Evolutionary conservation across 768 basidiomycete genomes (phyloP).

Genomic region (Boletus rubroflammeus): DNA sequence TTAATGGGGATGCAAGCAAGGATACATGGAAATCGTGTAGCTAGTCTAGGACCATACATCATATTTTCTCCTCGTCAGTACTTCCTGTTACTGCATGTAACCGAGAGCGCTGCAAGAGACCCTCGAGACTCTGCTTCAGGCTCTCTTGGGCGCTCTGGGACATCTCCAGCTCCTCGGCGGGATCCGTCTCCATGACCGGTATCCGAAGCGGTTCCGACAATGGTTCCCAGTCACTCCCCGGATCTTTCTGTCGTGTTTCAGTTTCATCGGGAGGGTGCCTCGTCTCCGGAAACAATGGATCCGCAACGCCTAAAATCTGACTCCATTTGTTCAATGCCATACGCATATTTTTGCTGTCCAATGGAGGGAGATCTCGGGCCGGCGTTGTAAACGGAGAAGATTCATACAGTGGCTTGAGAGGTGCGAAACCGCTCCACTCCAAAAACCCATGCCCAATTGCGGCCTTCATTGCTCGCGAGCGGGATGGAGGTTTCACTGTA

Average conservation of each 20-base stretch:
- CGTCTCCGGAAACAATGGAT: conserved; percentile 33
- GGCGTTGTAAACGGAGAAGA: conserved; percentile 27
- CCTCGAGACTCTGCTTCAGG: conserved; percentile 25
- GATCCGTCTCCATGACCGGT: neutral
- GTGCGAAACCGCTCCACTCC: conserved; percentile 32
- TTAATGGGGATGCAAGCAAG: neutral
- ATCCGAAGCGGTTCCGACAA: conserved; percentile 18
- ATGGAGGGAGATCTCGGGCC: conserved; percentile 5
- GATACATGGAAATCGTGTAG: neutral
- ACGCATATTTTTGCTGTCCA: conserved; percentile 29
- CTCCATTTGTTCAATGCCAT: conserved; percentile 34
- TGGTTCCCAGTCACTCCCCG: conserved; percentile 23
- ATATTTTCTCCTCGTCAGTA: neutral
- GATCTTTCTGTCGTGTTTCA: conserved; percentile 3
- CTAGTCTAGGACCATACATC: conserved; percentile 1
- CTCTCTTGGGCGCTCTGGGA: conserved; percentile 9
- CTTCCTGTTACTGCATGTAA: neutral
- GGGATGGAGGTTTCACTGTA: conserved; percentile 21
- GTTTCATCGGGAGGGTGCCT: neutral
- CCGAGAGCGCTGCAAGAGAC: conserved; percentile 14
- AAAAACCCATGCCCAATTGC: conserved; percentile 31
- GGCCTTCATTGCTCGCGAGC: conserved; percentile 30
- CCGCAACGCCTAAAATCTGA: conserved; percentile 30
- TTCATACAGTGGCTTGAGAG: conserved; percentile 28
- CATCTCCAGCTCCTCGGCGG: conserved; percentile 3